These are phyloP conservation scores for Nicotiana paniculata DNA, from an alignment of 257 asterid genomes.

Conservation along the genomic window DNA sequence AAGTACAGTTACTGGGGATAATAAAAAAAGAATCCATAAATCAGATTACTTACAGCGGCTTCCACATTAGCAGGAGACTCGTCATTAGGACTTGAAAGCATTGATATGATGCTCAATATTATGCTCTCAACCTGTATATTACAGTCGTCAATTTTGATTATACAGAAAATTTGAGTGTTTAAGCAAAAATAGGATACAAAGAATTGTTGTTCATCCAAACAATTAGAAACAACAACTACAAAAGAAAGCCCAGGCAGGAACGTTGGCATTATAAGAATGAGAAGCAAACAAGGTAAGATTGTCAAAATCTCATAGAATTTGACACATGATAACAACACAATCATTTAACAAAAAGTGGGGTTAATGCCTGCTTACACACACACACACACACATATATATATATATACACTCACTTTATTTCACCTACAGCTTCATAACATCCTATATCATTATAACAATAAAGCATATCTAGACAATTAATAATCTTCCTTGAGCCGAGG, in stretches of 20 bases:
- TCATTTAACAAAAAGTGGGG: background rate
- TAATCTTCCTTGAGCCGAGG: too few relatives aligned
- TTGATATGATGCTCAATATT: slow-evolving; percentile 95
- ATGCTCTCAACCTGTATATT: slow-evolving; percentile 93
- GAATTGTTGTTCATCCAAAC: background rate
- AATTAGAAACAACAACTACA: background rate
- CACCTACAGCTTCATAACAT: background rate
- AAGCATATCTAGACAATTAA: too few relatives aligned
- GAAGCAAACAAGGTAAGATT: background rate
- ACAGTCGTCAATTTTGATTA: slow-evolving; percentile 13
- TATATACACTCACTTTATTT: too few relatives aligned
- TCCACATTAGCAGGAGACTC: slow-evolving; percentile 99
- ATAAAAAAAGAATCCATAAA: background rate
- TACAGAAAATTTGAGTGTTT: background rate
- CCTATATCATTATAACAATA: background rate
- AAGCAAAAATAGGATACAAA: background rate
- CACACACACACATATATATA: too few relatives aligned
- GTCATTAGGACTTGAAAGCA: slow-evolving; percentile 97
- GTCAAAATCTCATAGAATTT: background rate
- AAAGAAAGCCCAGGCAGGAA: background rate
- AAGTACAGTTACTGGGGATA: background rate
- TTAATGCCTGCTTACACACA: background rate
- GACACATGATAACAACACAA: background rate
- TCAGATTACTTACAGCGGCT: slow-evolving; percentile 80
- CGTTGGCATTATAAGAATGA: background rate